phyloP scores from a whole-genome alignment of 495 filamentous ascomycete species.

The Hypoxylon crocopeplum region DNA sequence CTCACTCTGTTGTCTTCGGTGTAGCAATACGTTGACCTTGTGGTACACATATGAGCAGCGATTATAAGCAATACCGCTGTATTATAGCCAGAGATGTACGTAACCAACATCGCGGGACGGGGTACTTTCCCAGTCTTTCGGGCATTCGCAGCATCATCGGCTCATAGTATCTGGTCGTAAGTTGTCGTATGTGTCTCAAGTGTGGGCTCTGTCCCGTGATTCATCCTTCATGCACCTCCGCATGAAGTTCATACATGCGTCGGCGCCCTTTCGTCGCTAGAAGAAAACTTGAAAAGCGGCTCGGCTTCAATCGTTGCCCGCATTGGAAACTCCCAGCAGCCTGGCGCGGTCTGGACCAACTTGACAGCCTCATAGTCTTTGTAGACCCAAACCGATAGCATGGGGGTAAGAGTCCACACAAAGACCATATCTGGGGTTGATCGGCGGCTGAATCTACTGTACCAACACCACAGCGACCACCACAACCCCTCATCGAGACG shows the following conservation, averaged over 20 bases:
- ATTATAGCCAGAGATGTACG: constrained; percentile 13
- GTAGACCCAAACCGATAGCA: constrained; percentile 16
- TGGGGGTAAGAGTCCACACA: constrained; percentile 23
- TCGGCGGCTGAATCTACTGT: constrained; percentile 25
- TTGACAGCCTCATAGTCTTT: constrained; percentile 17
- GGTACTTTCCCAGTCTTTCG: not conserved
- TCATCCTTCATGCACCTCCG: constrained; percentile 29
- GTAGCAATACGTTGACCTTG: not conserved
- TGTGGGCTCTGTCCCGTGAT: constrained; percentile 30
- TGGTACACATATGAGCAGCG: constrained; percentile 8
- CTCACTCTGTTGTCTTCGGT: not conserved
- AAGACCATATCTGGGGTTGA: constrained; percentile 22
- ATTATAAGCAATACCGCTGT: constrained; percentile 2
- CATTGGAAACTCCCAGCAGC: constrained; percentile 8
- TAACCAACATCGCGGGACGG: not conserved
- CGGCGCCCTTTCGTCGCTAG: not conserved
- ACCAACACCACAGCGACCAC: constrained; percentile 8
- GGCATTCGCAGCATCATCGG: constrained; percentile 5
- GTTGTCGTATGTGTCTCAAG: no score
- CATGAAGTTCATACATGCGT: constrained; percentile 14
- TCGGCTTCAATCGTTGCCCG: constrained; percentile 7
- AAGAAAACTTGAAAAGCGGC: not conserved
- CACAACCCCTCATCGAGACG: constrained; percentile 25
- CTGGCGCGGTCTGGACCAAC: constrained; percentile 27
- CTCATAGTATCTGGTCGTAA: constrained; percentile 11